Conservation (phyloP, 495 filamentous ascomycete genomes). For the Penicillium bovifimosum region DNA sequence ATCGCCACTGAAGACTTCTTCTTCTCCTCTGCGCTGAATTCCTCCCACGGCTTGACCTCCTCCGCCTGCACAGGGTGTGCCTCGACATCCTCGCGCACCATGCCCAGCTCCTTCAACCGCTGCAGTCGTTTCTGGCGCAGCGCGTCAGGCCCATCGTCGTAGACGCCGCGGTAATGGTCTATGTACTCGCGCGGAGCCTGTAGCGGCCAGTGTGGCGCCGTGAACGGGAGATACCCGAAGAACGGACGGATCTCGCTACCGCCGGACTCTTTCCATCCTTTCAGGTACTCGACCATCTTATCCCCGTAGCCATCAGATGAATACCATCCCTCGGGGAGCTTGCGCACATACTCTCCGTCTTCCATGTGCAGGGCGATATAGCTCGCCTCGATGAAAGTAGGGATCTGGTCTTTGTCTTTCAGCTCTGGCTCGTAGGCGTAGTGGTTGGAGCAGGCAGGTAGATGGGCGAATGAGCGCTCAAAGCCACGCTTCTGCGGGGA, state of each 20-base stretch:
- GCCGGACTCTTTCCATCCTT: constrained; percentile 45
- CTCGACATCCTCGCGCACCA: constrained; percentile 46
- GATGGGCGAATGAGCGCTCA: constrained; percentile 43
- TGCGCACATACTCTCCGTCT: constrained; percentile 50
- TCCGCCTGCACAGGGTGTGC: constrained; percentile 50
- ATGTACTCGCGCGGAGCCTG: constrained; percentile 50
- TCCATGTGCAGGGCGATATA: constrained; percentile 55
- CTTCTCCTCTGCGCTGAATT: constrained; percentile 45
- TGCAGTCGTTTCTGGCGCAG: constrained; percentile 47
- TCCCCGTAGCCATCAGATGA: constrained; percentile 50
- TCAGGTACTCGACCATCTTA: constrained; percentile 48
- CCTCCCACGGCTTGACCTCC: constrained; percentile 49
- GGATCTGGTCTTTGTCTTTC: constrained; percentile 38
- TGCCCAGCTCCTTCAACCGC: constrained; percentile 46
- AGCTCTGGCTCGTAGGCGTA: constrained; percentile 56
- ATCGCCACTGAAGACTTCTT: constrained; percentile 50
- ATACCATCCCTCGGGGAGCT: constrained; percentile 53
- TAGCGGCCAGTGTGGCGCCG: constrained; percentile 58
- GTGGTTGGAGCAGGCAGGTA: constrained; percentile 57
- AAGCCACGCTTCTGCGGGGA: constrained; percentile 41
- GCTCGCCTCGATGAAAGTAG: constrained; percentile 47
- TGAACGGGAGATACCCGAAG: constrained; percentile 56
- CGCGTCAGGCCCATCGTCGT: constrained; percentile 52
- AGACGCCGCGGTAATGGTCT: constrained; percentile 49
- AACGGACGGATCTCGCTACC: constrained; percentile 45